Base-by-base conservation (phyloP, 495 filamentous ascomycete genomes). In the Neurospora terricola region DNA sequence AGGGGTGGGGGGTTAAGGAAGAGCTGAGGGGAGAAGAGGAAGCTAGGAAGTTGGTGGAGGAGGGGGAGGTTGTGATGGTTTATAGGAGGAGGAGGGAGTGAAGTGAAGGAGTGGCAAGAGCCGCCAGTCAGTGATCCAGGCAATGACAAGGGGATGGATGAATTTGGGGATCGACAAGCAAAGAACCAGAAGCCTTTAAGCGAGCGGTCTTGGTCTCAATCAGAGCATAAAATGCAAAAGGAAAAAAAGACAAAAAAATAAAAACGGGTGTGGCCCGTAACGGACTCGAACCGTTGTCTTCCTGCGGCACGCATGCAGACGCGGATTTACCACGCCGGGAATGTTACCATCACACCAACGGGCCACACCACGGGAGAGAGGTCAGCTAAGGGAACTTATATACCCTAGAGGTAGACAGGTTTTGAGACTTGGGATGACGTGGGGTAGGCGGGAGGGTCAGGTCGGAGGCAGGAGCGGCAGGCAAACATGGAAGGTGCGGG, bases 21-120 rank as follows among this genome's bases (percentile, higher is more conserved):
- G 70, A 40, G 12, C n/a, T 37, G 5, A 2, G 9, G 0, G 43
- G 38, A 30, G 40, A 45, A n/a, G 16, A 7, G 4, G 42, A 10
- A 2, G 30, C 4, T 3, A 40, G 39, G 5, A 73, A 27, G 18
- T n/a, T 75, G 72, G 75, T 78, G 6, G 75, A 78, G 48, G 72
- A 74, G 3, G 77, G 77, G 72, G 74, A 34, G 4, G 75, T 75
- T 10, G 14, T 62, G 27, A 4, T 72, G 34, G 75, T 78, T 37
- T 78, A 72, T 69, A 39, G 73, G 70, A 71, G 73, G 54, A 70
- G 71, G 38, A 27, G 0, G 11, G 38, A 39, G 4, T 38, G 27
- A 11, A 48, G 6, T 34, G 43, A 30, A 62, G 6, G 6, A 21
- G 21, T 54, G 10, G 45, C 10, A 23, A 11, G 11, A 54, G 45